phyloP scores from a whole-genome alignment of 257 asterid species.

The Solanum chiquidenum region DNA sequence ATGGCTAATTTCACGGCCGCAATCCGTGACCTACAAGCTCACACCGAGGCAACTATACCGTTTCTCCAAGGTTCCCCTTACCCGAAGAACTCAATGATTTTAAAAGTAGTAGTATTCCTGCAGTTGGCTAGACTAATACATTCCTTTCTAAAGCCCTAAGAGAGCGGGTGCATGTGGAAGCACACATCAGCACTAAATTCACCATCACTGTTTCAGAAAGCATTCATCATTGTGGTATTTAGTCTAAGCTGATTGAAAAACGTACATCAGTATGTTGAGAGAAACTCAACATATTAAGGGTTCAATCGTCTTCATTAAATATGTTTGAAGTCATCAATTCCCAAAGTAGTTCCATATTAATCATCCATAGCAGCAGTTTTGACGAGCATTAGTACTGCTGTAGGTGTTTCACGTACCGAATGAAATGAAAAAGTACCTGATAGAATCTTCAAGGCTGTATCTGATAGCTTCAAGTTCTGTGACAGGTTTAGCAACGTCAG shows the following conservation, averaged over 20 bases:
- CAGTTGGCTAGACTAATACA: neutral
- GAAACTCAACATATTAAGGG: neutral
- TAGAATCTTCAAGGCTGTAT: neutral
- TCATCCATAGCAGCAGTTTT: neutral
- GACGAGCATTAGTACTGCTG: neutral
- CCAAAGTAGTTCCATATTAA: neutral
- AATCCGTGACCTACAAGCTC: neutral
- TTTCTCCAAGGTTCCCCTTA: neutral
- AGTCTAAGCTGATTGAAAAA: neutral
- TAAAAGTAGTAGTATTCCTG: neutral
- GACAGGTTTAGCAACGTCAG: conserved; percentile 5
- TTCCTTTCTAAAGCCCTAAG: neutral
- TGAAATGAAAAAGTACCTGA: neutral
- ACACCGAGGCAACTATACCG: neutral
- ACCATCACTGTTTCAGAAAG: neutral
- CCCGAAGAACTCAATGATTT: neutral
- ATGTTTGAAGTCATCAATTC: neutral
- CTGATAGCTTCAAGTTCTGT: neutral
- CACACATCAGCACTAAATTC: neutral
- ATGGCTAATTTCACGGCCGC: neutral
- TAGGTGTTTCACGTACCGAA: neutral
- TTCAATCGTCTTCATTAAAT: neutral
- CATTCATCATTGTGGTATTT: neutral
- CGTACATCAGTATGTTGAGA: neutral
- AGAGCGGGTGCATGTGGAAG: neutral